Conservation (phyloP, 179 eudicot species). For the Beta macrorhiza region DNA sequence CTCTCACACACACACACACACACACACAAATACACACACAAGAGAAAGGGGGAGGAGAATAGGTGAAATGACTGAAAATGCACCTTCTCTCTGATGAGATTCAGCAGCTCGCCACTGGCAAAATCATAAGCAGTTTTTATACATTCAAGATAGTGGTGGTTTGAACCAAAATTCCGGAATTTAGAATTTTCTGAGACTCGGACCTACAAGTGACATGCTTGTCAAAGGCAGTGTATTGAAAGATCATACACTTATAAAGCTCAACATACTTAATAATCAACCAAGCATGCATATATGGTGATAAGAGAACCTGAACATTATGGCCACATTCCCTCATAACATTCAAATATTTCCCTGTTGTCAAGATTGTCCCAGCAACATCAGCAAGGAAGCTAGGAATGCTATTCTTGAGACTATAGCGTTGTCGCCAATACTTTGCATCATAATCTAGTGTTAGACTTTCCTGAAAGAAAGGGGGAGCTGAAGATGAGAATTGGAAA, state of each 20-base stretch:
- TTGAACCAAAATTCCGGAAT: conserved; percentile 70
- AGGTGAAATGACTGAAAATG: conserved; percentile 16
- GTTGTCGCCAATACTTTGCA: conserved; percentile 87
- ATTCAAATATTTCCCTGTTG: conserved; percentile 93
- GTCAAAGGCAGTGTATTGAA: conserved; percentile 21
- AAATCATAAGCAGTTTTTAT: conserved; percentile 92
- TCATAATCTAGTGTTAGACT: conserved; percentile 91
- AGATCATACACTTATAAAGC: background rate
- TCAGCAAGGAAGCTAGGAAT: conserved; percentile 88
- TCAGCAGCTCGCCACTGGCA: conserved; percentile 92
- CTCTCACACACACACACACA: background rate
- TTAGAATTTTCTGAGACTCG: conserved; percentile 75
- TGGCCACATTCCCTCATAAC: conserved; percentile 99
- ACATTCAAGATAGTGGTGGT: conserved; percentile 88
- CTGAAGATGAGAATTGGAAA: conserved; percentile 7
- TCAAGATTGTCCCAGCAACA: conserved; percentile 92
- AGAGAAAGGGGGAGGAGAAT: background rate
- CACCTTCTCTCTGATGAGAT: conserved; percentile 89
- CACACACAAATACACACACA: background rate
- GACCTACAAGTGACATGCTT: conserved; percentile 50
- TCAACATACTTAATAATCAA: background rate
- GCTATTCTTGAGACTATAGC: conserved; percentile 91
- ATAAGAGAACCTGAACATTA: conserved; percentile 65
- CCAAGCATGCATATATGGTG: conserved; percentile 13
- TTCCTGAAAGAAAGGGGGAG: conserved; percentile 50